Evolutionary conservation across 306 rosid species (phyloP), one percentile per base, ranked within the genome.

Genomic region (Quercus suber): DNA sequence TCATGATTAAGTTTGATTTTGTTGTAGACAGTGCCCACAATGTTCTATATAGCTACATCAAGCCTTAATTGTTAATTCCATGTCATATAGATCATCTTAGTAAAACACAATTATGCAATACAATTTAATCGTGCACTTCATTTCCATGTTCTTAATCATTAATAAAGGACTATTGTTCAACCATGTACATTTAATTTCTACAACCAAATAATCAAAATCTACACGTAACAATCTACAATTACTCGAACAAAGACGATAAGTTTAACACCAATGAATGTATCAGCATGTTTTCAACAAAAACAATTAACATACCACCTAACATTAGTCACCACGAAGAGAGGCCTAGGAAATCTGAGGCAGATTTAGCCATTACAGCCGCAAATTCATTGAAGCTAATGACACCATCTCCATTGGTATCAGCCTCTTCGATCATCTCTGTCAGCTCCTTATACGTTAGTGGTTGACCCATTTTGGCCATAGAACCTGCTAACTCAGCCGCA

Each of bases 381-480:
- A 94, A 92, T 82, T 94, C 97, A 58, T 70, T 64, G 81, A 94
- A 94, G 55, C 96, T 94, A 76, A 90, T 94, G 0, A 88, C 93
- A 21, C 98, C 97, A 70, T 94, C 97, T 10, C 97, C 98, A 57
- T 94, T 87, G 0, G 73, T 59, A 68, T 94, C 96, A 23, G 97
- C 98, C 74, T 92, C 96, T 77, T 75, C 84, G 77, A 94, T 94
- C 93, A 89, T 94, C 81, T 90, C 94, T 1, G 88, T 92, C n/a
- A 94, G 88, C 75, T 94, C 98, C 53, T 83, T 73, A 60, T 86
- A 92, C 6, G 96, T 89, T 28, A 92, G 65, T 0, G 97, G 94
- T 53, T 92, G 98, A 0, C 98, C 97, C 92, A 94, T 88, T 78
- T 89, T 94, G 35, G 97, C 94, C 98, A 92, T 90, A 4, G 96